These are phyloP conservation scores for Metroxylon sagu DNA, from an alignment of 176 grass and related monocot genomes.

Conservation along the genomic window DNA sequence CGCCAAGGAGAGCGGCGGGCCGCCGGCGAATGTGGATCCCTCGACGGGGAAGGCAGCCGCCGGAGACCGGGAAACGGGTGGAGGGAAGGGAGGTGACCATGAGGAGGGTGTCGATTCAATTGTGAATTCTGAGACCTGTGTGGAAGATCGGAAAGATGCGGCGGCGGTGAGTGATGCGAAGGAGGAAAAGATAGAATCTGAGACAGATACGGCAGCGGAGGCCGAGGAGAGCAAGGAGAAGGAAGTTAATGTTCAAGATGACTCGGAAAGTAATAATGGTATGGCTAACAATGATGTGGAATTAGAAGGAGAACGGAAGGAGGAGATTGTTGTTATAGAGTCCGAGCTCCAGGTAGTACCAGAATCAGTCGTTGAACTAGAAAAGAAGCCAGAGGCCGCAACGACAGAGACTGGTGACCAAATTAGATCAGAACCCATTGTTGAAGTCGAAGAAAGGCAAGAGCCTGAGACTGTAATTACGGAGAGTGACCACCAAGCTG, in stretches of 20 bases:
- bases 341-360: not conserved
- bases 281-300: not conserved
- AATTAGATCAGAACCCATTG: not conserved
- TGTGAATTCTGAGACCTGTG: slow-evolving; percentile 8
- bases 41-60: not conserved
- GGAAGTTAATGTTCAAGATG: not conserved
- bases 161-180: not conserved
- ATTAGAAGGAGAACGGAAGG: not conserved
- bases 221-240: not conserved
- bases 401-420: not conserved
- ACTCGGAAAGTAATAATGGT: not conserved
- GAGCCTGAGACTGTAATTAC: not conserved
- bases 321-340: not conserved
- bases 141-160: not conserved
- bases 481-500: not conserved
- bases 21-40: not conserved
- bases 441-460: slow-evolving; percentile 5
- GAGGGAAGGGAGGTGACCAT: slow-evolving; percentile 1
- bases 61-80: not conserved
- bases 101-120: not conserved
- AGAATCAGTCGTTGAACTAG: not conserved
- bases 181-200: not conserved
- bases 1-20: too few species aligned
- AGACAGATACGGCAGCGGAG: not conserved
- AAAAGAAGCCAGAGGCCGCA: not conserved